These are phyloP conservation scores for Globisporangium spiculum DNA, from an alignment of 352 stramenopile genomes.

Conservation along the genomic window DNA sequence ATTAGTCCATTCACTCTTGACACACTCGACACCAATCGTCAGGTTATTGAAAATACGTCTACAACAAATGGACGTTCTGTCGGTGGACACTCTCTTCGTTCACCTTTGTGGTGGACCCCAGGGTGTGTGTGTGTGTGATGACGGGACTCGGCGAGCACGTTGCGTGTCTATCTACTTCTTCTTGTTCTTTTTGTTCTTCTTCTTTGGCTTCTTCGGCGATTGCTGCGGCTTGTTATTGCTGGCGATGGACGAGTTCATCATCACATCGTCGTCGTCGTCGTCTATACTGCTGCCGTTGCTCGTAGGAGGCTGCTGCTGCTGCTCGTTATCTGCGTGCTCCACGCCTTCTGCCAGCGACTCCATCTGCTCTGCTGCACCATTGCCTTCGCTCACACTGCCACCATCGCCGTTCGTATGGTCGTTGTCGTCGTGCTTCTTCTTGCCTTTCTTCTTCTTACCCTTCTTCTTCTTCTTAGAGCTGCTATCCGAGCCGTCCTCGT, in stretches of 20 bases:
- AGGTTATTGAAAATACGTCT: not conserved
- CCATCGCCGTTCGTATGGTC: constrained; percentile 8
- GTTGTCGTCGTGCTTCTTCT: constrained; percentile 11
- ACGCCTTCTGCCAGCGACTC: constrained; percentile 9
- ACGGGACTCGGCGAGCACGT: not conserved
- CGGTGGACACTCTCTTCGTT: not conserved
- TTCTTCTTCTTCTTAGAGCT: constrained; percentile 83
- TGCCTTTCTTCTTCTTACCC: constrained; percentile 50
- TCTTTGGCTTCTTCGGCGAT: constrained; percentile 37
- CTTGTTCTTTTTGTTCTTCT: constrained; percentile 46
- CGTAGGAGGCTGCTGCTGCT: constrained; percentile 1
- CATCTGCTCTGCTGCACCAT: constrained; percentile 18
- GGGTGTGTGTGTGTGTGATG: not conserved
- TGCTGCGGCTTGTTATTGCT: not conserved
- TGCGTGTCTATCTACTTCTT: constrained; percentile 46
- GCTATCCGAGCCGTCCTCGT: constrained; percentile 44
- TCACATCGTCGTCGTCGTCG: not conserved
- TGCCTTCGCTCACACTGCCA: not conserved
- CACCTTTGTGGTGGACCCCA: not conserved
- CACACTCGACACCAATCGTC: not conserved
- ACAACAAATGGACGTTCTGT: not conserved
- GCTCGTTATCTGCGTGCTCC: not conserved
- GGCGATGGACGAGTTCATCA: constrained; percentile 7
- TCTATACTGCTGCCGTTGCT: constrained; percentile 18
- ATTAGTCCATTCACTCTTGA: not conserved